Conservation (phyloP, 2,329 filamentous ascomycete species). For the Xylaria sp. region DNA sequence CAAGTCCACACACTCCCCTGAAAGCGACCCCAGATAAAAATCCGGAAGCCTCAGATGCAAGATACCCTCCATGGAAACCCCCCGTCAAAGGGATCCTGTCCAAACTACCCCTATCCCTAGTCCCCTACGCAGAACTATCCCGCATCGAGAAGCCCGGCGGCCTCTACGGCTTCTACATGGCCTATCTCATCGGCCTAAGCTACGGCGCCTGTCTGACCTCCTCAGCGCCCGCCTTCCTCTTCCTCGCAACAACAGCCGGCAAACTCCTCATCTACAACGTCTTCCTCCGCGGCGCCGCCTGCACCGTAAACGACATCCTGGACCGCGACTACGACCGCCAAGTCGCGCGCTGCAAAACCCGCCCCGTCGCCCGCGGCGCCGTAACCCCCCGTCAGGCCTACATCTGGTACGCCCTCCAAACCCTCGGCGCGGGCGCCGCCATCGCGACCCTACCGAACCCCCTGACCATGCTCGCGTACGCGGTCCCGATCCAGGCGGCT, state of each 20-base stretch:
- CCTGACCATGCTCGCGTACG: conserved; percentile 39
- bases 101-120: conserved; percentile 16
- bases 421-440: conserved; percentile 29
- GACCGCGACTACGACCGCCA: conserved; percentile 50
- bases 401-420: conserved; percentile 41
- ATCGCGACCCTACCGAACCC: conserved; percentile 39
- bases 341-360: conserved; percentile 45
- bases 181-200: conserved; percentile 21
- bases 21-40: not conserved
- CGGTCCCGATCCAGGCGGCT: conserved; percentile 32
- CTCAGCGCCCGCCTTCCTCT: not conserved
- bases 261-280: conserved; percentile 24
- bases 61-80: conserved; percentile 14
- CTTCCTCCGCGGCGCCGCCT: conserved; percentile 46
- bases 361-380: conserved; percentile 47
- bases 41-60: not conserved
- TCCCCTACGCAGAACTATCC: conserved; percentile 22
- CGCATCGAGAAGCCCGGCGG: conserved; percentile 24
- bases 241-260: conserved; percentile 7
- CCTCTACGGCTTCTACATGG: conserved; percentile 24
- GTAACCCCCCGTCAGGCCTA: conserved; percentile 31
- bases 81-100: conserved; percentile 18
- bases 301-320: conserved; percentile 51
- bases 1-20: not conserved
- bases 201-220: conserved; percentile 18